phyloP scores from a whole-genome alignment of 306 rosid genomes.

The Boehmeria nivea region DNA sequence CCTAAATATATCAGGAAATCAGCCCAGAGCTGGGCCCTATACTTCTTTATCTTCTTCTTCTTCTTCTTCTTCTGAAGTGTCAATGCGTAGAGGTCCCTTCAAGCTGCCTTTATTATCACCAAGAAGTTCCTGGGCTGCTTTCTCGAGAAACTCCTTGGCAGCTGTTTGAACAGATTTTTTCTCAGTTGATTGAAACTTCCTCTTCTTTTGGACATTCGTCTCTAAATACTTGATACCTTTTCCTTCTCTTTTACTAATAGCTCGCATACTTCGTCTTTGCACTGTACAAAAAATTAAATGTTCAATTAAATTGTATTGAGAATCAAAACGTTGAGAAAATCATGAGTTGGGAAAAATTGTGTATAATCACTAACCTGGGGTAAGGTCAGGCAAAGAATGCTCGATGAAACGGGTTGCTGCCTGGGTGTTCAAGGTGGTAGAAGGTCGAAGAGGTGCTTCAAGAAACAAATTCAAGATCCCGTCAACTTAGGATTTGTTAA shows the following conservation, averaged over 20 bases:
- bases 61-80: constrained; percentile 37
- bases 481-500: constrained; percentile 9
- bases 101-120: constrained; percentile 50
- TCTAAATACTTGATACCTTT: constrained; percentile 35
- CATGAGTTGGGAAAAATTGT: not conserved
- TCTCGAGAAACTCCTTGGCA: constrained; percentile 84
- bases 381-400: constrained; percentile 86
- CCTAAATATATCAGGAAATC: constrained; percentile 32
- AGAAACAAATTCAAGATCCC: constrained; percentile 34
- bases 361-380: constrained; percentile 49
- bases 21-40: constrained; percentile 17
- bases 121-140: constrained; percentile 79
- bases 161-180: constrained; percentile 61
- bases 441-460: constrained; percentile 83
- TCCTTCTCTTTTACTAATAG: constrained; percentile 65
- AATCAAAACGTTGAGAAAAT: not conserved
- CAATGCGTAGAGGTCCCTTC: constrained; percentile 60
- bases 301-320: not conserved
- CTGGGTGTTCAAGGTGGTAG: constrained; percentile 63
- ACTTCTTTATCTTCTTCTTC: constrained; percentile 29
- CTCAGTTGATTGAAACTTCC: constrained; percentile 68
- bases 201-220: constrained; percentile 57
- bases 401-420: constrained; percentile 93
- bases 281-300: constrained; percentile 35
- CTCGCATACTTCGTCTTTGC: constrained; percentile 61